These are phyloP conservation scores for Elsinoe perseae DNA, from an alignment of 2,329 filamentous ascomycete genomes.

Conservation along the genomic window DNA sequence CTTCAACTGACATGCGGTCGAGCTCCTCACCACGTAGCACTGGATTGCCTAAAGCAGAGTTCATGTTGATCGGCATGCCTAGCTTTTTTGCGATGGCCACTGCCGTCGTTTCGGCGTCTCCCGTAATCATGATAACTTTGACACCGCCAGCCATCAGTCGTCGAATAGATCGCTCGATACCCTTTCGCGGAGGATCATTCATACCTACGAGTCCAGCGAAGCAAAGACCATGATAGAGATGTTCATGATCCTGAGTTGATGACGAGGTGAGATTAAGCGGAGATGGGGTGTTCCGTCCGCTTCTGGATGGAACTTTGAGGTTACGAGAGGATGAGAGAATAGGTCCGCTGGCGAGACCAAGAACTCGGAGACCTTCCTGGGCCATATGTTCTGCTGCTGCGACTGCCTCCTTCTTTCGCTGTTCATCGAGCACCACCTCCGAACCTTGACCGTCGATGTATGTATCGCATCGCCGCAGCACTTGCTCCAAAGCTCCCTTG, in stretches of 20 bases:
- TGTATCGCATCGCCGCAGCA: constrained; percentile 80
- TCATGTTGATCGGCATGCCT: constrained; percentile 76
- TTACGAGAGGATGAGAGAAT: constrained; percentile 41
- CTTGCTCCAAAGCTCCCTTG: constrained; percentile 85
- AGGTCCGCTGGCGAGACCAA: constrained; percentile 85
- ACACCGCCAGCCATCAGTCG: constrained; percentile 89
- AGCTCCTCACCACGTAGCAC: constrained; percentile 86
- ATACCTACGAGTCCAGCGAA: constrained; percentile 94
- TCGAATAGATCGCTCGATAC: constrained; percentile 81
- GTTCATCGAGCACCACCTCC: constrained; percentile 75
- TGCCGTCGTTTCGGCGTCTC: constrained; percentile 90
- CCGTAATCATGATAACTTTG: constrained; percentile 98
- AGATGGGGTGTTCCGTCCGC: constrained; percentile 34
- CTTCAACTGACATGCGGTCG: constrained; percentile 81
- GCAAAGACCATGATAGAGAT: constrained; percentile 71
- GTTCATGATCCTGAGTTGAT: constrained; percentile 49
- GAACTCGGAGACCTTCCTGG: constrained; percentile 75
- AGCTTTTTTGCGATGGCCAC: constrained; percentile 88
- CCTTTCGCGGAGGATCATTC: constrained; percentile 89
- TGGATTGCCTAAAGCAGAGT: constrained; percentile 51
- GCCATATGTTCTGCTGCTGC: constrained; percentile 82
- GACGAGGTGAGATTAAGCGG: constrained; percentile 32
- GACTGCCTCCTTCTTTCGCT: constrained; percentile 63
- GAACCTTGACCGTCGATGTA: constrained; percentile 80
- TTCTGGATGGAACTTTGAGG: constrained; percentile 8